Evolutionary conservation across 768 basidiomycete genomes (phyloP), one percentile per base, ranked within the genome.

Genomic region (Boletellus emodensis): DNA sequence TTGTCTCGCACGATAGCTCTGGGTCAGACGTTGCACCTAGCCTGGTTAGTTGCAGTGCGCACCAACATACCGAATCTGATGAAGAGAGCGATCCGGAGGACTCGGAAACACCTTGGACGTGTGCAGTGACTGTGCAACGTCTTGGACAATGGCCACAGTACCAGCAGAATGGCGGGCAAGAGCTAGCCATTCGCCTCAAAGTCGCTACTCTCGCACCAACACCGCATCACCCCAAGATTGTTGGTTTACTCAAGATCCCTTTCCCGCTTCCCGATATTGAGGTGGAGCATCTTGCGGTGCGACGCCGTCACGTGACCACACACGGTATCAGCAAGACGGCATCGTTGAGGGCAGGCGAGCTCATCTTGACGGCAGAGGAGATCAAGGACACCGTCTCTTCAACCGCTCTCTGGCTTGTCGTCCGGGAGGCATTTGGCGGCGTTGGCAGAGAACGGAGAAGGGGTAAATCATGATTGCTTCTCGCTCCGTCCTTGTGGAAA

Each of bases 81-180:
- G 84, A 87, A 14, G 92, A 94, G 40, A 92, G 89, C 52, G 95
- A 98, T 56, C 90, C 94, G 0, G 94, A 98, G 64, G 95, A 97
- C 62, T 91, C 90, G 39, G 94, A 98, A 68, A 94, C 92, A 20
- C 93, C 95, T 0, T 98, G 94, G 94, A 83, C 85, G 40, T 97
- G 94, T 62, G 83, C 82, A n/a, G 75, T 93, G 56, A 81, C 84
- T 52, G 72, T 87, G 32, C 79, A 84, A 18, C 71, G 79, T 20
- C 62, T 75, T 30, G 67, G 58, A 10, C 48, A 59, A 40, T 8
- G 38, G 30, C 45, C 57, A 17, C 49, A 17, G 15, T 50, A 40
- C 36, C 55, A 44, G 44, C 48, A 33, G 36, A 51, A 46, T 14
- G 48, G 28, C 17, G 28, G 22, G 17, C 54, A 40, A 52, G 56